phyloP scores from a whole-genome alignment of 2,329 filamentous ascomycete genomes.

The Ophiostoma angusticollis region DNA sequence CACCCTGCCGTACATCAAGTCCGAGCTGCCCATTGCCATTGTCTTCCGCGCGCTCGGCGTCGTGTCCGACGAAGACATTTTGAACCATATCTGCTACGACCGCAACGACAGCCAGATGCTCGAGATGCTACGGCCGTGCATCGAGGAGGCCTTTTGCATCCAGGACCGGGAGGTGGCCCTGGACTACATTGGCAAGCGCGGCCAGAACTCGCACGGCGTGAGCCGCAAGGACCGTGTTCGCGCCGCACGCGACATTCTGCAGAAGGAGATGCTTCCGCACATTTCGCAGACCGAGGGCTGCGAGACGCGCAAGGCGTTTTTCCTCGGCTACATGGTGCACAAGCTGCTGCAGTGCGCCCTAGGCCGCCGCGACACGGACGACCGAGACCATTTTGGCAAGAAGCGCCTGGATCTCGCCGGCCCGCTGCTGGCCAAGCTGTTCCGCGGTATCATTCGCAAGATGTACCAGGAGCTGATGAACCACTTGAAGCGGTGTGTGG shows the following conservation, averaged over 20 bases:
- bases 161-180: slow-evolving; percentile 90
- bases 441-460: slow-evolving; percentile 81
- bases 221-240: slow-evolving; percentile 79
- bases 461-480: slow-evolving; percentile 83
- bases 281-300: slow-evolving; percentile 92
- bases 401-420: slow-evolving; percentile 94
- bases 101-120: slow-evolving; percentile 92
- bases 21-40: slow-evolving; percentile 84
- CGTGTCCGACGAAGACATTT: slow-evolving; percentile 93
- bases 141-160: slow-evolving; percentile 92
- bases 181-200: slow-evolving; percentile 91
- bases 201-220: slow-evolving; percentile 55
- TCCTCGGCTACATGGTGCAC: slow-evolving; percentile 98
- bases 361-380: slow-evolving; percentile 85
- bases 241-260: slow-evolving; percentile 85
- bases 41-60: slow-evolving; percentile 93
- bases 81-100: slow-evolving; percentile 96
- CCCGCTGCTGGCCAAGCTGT: slow-evolving; percentile 87
- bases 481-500: slow-evolving; percentile 85
- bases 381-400: slow-evolving; percentile 98
- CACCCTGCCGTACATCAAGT: slow-evolving; percentile 85
- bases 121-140: slow-evolving; percentile 92
- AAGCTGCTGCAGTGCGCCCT: slow-evolving; percentile 86
- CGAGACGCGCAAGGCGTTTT: slow-evolving; percentile 93
- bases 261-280: slow-evolving; percentile 92